Evolutionary conservation across 2,329 filamentous ascomycete species (phyloP).

Genomic region (Sarocladiaceae sp.): DNA sequence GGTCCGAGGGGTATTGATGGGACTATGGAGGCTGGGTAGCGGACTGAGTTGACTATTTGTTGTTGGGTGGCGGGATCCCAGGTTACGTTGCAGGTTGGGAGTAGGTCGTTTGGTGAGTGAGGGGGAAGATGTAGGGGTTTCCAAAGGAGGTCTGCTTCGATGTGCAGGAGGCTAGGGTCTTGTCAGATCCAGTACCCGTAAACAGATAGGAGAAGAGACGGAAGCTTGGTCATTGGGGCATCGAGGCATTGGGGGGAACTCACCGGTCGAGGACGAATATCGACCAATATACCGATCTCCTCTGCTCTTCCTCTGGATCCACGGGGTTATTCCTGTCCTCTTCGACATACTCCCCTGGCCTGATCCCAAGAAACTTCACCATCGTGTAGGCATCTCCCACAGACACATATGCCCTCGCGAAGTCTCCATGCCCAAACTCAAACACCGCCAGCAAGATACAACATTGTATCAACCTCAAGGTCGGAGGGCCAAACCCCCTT

Average conservation of each 20-base stretch:
- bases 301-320: slow-evolving; percentile 32
- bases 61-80: slow-evolving; percentile 23
- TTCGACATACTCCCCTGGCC: slow-evolving; percentile 31
- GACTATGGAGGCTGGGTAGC: slow-evolving; percentile 22
- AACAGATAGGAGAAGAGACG: too few relatives aligned
- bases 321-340: slow-evolving; percentile 23
- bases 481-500: slow-evolving; percentile 29
- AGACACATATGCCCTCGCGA: slow-evolving; percentile 36
- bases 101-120: slow-evolving; percentile 29
- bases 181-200: too few relatives aligned
- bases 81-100: slow-evolving; percentile 29
- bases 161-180: slow-evolving; percentile 26
- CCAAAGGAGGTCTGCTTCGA: slow-evolving; percentile 25
- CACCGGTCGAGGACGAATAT: slow-evolving; percentile 40
- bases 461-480: slow-evolving; percentile 36
- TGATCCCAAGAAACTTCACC: slow-evolving; percentile 29
- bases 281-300: slow-evolving; percentile 38
- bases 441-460: slow-evolving; percentile 36
- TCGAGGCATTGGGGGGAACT: slow-evolving; percentile 15
- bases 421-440: slow-evolving; percentile 40
- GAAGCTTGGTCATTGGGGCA: too few relatives aligned
- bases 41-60: slow-evolving; percentile 18
- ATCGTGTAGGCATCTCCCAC: slow-evolving; percentile 36
- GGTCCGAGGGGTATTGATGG: slow-evolving; percentile 27
- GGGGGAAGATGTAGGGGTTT: slow-evolving; percentile 30